These are phyloP conservation scores for Candida insectalens DNA, from an alignment of 805 yeast species.

Conservation along the genomic window DNA sequence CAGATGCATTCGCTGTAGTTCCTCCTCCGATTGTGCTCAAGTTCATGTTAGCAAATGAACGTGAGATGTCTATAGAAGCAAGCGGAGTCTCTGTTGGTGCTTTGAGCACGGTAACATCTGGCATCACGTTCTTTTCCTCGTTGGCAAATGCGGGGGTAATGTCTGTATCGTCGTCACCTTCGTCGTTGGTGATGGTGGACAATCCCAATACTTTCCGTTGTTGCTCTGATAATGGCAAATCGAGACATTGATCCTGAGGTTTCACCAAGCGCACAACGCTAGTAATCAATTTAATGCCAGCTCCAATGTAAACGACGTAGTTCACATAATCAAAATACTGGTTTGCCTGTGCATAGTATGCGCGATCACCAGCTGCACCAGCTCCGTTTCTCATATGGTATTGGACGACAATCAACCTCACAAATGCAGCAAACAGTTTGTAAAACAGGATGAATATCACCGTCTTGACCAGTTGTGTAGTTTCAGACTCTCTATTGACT, in stretches of 20 bases:
- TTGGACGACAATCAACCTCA: slow-evolving; percentile 11
- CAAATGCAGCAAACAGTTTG: slow-evolving; percentile 19
- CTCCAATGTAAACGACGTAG: slow-evolving; percentile 14
- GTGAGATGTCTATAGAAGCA: slow-evolving; percentile 15
- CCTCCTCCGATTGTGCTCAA: slow-evolving; percentile 6
- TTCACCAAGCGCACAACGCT: slow-evolving; percentile 24
- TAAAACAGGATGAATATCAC: slow-evolving; percentile 21
- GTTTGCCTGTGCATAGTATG: background rate
- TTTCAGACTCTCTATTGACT: slow-evolving; percentile 29
- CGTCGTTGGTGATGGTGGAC: slow-evolving; percentile 8
- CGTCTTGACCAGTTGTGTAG: slow-evolving; percentile 23
- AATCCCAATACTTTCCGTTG: slow-evolving; percentile 41
- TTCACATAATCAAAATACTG: slow-evolving; percentile 6
- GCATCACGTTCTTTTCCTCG: background rate
- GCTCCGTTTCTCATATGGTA: slow-evolving; percentile 5
- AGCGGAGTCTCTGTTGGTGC: slow-evolving; percentile 6
- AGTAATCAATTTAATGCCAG: slow-evolving; percentile 20
- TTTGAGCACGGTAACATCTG: background rate
- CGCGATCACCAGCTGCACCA: background rate
- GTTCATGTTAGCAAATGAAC: slow-evolving; percentile 22
- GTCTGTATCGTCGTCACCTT: slow-evolving; percentile 3
- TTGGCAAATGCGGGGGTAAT: background rate
- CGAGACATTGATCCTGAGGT: slow-evolving; percentile 40
- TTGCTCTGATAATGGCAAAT: slow-evolving; percentile 35
- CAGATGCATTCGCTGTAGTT: background rate